Base-by-base conservation (phyloP, 140 eudicot genomes). In the Bidens hawaiensis region DNA sequence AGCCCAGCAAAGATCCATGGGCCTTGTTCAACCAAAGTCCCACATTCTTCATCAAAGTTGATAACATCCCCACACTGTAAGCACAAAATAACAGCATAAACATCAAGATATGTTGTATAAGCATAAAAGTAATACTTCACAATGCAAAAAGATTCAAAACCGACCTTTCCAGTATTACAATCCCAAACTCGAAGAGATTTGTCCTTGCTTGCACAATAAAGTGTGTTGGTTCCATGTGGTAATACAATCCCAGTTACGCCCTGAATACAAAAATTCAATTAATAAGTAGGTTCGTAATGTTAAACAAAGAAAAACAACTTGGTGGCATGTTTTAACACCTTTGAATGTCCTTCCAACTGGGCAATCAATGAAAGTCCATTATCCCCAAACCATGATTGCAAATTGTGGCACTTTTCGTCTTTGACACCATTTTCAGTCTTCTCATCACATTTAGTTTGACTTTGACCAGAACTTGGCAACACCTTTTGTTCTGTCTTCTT, bases 1-100 rank as follows among this genome's bases (percentile, higher is more conserved):
- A 81, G 60, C 18, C 95, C 97, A 47, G 63, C 86, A 72, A 89
- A 83, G 12, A 85, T 65, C 86, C 95, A 89, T 53, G 81, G 73
- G 65, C 89, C 85, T 75, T 89, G 82, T 28, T 68, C 58, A 14
- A 85, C 75, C 40, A 89, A 49, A 49, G 80, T 59, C 54, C 77
- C 79, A 22, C 81, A 67, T 48, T 83, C 88, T 17, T 66, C 53
- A 62, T 69, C 76, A 9, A 81, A 68, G 38, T 67, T 56, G 17
- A 80, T 41, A 5, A 75, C 59, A 27, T 26, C 65, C 52, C 41
- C 76, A 73, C 94, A 84, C 90, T 80, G 86, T 66, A 24, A 30
- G 56, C 59, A 36, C n/a, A 47, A 62, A 51, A 76, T 49, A 23
- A 57, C 7, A 52, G 7, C 61, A 59, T 6, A 33, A 23, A 59